These are phyloP conservation scores for Porcisia hertigi DNA, from an alignment of 208 protist species.

Conservation along the genomic window DNA sequence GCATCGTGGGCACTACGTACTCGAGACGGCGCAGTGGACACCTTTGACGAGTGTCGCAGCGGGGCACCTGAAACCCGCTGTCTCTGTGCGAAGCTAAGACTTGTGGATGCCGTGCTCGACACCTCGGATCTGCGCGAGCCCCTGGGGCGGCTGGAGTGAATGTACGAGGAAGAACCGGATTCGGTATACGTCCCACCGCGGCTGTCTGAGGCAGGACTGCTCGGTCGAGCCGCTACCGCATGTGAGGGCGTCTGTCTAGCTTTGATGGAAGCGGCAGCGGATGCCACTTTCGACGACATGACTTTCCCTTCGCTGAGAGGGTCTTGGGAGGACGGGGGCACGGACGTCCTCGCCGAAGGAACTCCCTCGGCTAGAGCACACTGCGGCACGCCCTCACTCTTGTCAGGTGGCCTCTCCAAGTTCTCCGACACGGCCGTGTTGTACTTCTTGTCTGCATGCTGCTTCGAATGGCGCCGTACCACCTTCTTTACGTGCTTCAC, in stretches of 20 bases:
- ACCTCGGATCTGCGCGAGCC: not conserved
- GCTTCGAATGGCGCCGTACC: not conserved
- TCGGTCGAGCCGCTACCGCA: not conserved
- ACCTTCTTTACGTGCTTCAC: not conserved
- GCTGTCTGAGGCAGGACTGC: conserved; percentile 2
- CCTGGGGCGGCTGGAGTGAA: conserved; percentile 11
- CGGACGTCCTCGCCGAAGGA: not conserved
- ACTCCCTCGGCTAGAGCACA: not conserved
- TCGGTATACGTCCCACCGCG: conserved; percentile 14
- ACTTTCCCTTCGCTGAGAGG: not conserved
- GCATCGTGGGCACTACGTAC: not conserved
- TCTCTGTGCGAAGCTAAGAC: not conserved
- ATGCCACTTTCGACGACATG: not conserved
- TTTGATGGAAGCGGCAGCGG: not conserved
- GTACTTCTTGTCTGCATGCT: not conserved
- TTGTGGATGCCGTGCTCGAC: not conserved
- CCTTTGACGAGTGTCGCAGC: not conserved
- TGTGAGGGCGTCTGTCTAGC: not conserved
- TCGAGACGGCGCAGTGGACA: not conserved
- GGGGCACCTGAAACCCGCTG: not conserved
- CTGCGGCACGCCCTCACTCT: not conserved
- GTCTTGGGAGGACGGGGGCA: not conserved
- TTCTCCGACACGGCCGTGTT: not conserved
- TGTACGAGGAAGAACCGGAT: conserved; percentile 27
- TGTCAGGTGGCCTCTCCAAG: not conserved